Percentiles rank a stretch among this genome's conserved stretches.
phyloP scores from a whole-genome alignment of 345 rosid genomes.

The Gossypium longicalyx region DNA sequence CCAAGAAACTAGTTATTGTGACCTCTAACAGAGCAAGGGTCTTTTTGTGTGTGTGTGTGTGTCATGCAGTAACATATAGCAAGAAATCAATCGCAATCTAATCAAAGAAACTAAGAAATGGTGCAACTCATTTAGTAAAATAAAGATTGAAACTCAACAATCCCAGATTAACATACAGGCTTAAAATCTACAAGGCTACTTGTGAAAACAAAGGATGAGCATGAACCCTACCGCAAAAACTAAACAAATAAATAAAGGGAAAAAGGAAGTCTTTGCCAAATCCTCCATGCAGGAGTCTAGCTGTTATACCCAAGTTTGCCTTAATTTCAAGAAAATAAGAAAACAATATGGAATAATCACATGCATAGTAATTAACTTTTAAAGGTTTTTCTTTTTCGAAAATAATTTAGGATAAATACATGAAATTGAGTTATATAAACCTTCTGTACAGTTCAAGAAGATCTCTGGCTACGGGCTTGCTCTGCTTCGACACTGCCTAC shows the following conservation, averaged over 20 bases:
- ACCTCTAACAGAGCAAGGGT: not conserved
- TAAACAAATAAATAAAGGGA: not conserved
- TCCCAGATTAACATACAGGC: not conserved
- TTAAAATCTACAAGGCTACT: not conserved
- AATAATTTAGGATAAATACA: not conserved
- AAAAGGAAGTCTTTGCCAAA: not conserved
- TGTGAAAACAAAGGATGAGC: not conserved
- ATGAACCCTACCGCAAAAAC: not conserved
- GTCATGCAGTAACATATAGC: not conserved
- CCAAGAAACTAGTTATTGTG: not conserved
- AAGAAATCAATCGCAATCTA: not conserved
- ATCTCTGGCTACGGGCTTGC: conserved; percentile 39
- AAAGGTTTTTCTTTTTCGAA: not conserved
- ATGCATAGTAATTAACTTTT: not conserved
- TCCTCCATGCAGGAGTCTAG: not conserved
- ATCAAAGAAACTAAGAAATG: not conserved
- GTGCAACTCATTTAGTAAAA: not conserved
- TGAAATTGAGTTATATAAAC: conserved; percentile 23
- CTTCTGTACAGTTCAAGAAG: conserved; percentile 57
- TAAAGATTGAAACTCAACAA: not conserved
- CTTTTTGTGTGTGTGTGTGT: not conserved
- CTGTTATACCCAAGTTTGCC: not conserved
- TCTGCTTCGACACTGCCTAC: conserved; percentile 33
- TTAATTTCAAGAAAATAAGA: not conserved
- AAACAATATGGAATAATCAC: not conserved